phyloP scores from a whole-genome alignment of 768 basidiomycete species.

The Termitomyces sp. region DNA sequence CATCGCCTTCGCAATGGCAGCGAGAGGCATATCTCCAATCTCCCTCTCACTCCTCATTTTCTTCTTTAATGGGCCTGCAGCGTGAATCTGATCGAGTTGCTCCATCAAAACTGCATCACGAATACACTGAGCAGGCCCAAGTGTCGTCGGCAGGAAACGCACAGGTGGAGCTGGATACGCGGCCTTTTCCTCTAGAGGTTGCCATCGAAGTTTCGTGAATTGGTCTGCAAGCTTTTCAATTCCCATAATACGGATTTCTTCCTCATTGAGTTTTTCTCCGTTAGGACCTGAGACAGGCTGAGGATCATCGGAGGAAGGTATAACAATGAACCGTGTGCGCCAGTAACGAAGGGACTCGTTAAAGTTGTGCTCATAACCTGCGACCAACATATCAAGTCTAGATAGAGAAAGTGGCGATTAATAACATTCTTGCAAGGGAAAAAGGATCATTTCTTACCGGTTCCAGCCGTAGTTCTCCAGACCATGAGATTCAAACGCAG shows the following conservation, averaged over 20 bases:
- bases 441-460: constrained; percentile 36
- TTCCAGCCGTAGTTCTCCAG: constrained; percentile 87
- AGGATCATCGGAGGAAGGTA: constrained; percentile 76
- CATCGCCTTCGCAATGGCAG: constrained; percentile 76
- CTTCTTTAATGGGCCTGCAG: constrained; percentile 66
- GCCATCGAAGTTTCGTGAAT: constrained; percentile 83
- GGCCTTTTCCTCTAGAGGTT: constrained; percentile 49
- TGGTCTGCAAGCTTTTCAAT: constrained; percentile 89
- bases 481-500: constrained; percentile 72
- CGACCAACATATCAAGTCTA: constrained; percentile 82
- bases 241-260: constrained; percentile 83
- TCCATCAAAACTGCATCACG: constrained; percentile 74
- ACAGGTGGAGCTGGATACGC: constrained; percentile 48
- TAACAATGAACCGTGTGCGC: constrained; percentile 90
- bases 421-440: background rate
- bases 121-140: constrained; percentile 75
- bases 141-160: constrained; percentile 78
- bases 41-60: constrained; percentile 77
- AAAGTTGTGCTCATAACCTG: constrained; percentile 76
- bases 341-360: constrained; percentile 85
- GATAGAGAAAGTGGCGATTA: background rate
- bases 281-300: constrained; percentile 46
- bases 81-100: constrained; percentile 77
- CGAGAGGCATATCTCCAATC: constrained; percentile 57
- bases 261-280: constrained; percentile 75